A percentile compares a stretch with the other conserved stretches of the same genome.
phyloP scores from a whole-genome alignment of 495 filamentous ascomycete genomes.

The Penicillium herquei region DNA sequence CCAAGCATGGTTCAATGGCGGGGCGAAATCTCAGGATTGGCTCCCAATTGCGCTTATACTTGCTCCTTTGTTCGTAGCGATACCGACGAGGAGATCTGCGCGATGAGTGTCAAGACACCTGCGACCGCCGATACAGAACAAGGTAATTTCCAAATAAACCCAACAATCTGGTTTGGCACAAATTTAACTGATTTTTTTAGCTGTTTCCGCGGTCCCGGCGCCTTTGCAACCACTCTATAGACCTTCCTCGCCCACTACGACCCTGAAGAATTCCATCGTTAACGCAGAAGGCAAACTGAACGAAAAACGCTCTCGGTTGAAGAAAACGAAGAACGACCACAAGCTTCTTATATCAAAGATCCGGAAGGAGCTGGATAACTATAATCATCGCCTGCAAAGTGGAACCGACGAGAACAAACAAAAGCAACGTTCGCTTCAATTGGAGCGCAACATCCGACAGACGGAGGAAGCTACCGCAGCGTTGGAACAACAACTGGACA shows the following conservation, averaged over 20 bases:
- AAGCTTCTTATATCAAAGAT: constrained; percentile 65
- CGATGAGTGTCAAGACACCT: constrained; percentile 76
- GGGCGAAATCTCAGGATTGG: constrained; percentile 86
- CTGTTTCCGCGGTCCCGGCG: constrained; percentile 42
- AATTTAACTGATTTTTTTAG: constrained; percentile 14
- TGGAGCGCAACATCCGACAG: constrained; percentile 77
- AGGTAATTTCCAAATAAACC: constrained; percentile 33
- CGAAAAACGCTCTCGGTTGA: constrained; percentile 73
- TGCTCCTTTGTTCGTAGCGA: constrained; percentile 78
- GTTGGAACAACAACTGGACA: constrained; percentile 64
- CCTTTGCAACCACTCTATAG: constrained; percentile 62
- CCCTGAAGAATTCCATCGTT: constrained; percentile 81
- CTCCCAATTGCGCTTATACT: constrained; percentile 79
- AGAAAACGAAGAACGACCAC: constrained; percentile 75
- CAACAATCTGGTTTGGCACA: background rate
- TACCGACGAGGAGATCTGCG: constrained; percentile 71
- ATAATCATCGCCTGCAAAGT: constrained; percentile 64
- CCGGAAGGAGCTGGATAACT: constrained; percentile 78
- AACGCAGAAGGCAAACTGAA: constrained; percentile 74
- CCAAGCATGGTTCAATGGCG: constrained; percentile 59
- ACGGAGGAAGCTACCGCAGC: constrained; percentile 70
- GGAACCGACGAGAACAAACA: constrained; percentile 80
- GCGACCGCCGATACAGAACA: constrained; percentile 66
- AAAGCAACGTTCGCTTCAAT: constrained; percentile 72
- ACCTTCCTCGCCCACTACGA: constrained; percentile 85